Percentiles rank a stretch among this genome's conserved stretches.
Conservation (phyloP, 73 alveolate species). For the Diophrys sp. region DNA sequence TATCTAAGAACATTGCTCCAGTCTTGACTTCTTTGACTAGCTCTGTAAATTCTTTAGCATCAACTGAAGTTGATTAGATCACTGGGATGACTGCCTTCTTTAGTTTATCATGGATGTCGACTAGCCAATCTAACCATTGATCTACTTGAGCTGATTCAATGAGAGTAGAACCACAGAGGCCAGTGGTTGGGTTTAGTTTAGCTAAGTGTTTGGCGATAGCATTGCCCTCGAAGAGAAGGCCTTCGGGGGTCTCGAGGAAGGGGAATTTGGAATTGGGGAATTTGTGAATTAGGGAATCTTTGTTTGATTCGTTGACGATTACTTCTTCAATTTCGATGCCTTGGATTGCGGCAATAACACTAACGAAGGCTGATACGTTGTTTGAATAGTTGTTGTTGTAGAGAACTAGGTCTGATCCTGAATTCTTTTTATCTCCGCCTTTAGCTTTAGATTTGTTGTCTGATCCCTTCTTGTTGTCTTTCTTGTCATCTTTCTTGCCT, state of each 20-base stretch:
- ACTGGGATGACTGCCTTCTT: constrained; percentile 47
- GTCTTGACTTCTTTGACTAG: constrained; percentile 60
- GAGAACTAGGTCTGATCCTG: background rate
- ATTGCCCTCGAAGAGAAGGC: background rate
- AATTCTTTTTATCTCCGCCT: background rate
- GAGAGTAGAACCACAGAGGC: constrained; percentile 19
- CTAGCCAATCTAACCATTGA: constrained; percentile 68
- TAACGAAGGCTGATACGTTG: background rate
- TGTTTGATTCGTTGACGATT: background rate
- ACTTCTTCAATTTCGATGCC: background rate
- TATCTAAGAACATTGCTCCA: constrained; percentile 56
- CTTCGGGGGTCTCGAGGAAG: constrained; percentile 41
- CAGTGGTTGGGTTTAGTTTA: constrained; percentile 18
- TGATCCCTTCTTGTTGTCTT: background rate
- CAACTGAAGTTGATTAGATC: constrained; percentile 70
- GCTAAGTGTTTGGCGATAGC: background rate
- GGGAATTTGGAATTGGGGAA: constrained; percentile 40
- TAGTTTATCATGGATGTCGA: constrained; percentile 57
- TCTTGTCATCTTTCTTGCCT: background rate
- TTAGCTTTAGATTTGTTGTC: background rate
- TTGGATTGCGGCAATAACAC: background rate
- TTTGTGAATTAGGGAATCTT: background rate
- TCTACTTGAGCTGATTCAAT: constrained; percentile 45
- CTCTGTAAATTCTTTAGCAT: constrained; percentile 38
- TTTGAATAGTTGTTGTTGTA: background rate